Evolutionary conservation across 257 asterid genomes (phyloP).

Genomic region (Nicotiana undulata): DNA sequence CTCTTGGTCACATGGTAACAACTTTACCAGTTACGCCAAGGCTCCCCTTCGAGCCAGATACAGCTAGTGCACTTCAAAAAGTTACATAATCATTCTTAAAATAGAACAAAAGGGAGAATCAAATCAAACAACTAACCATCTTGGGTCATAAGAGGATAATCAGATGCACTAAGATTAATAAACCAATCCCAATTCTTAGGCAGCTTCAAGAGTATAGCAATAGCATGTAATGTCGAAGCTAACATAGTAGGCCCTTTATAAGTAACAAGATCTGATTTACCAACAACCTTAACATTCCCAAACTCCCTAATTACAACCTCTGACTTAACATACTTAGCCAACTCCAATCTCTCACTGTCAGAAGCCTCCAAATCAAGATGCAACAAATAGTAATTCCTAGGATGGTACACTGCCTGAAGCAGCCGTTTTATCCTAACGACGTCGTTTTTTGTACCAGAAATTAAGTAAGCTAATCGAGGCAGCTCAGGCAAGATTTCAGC

Average conservation of each 20-base stretch:
- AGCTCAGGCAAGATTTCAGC: constrained; percentile 32
- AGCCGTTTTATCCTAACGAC: constrained; percentile 46
- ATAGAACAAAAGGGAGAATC: too few species aligned
- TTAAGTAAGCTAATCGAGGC: constrained; percentile 77
- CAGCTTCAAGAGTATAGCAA: constrained; percentile 68
- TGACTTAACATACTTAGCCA: constrained; percentile 53
- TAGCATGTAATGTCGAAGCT: constrained; percentile 70
- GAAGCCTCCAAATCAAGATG: constrained; percentile 77
- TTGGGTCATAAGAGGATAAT: constrained; percentile 92
- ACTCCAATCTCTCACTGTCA: constrained; percentile 61
- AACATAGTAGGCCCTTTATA: constrained; percentile 69
- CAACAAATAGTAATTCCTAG: constrained; percentile 69
- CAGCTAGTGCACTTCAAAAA: too few species aligned
- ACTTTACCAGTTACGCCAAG: too few species aligned
- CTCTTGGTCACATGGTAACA: too few species aligned
- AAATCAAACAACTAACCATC: constrained; percentile 53
- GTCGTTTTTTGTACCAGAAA: constrained; percentile 67
- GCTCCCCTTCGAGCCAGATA: too few species aligned
- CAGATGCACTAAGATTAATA: constrained; percentile 69
- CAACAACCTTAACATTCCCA: constrained; percentile 73
- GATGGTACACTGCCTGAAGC: constrained; percentile 80
- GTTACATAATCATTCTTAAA: too few species aligned
- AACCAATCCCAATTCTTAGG: constrained; percentile 87
- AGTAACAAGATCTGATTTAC: constrained; percentile 67
- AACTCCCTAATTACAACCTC: constrained; percentile 44